Conservation (phyloP, 1,284 basidiomycete genomes). For the Ganoderma multipileum region DNA sequence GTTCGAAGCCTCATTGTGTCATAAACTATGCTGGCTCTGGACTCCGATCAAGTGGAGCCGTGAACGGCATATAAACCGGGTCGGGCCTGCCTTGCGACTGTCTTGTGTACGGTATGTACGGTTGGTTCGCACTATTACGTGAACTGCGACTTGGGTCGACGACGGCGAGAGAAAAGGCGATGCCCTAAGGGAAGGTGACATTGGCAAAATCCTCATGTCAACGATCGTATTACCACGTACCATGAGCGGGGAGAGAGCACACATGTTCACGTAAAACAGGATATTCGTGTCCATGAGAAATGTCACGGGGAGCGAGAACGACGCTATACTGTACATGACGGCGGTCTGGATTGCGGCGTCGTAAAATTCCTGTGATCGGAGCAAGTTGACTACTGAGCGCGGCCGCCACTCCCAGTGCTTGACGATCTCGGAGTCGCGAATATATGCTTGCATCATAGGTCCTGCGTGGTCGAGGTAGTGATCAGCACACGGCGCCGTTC, state of each 20-base stretch:
- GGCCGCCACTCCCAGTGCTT: neutral
- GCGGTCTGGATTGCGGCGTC: neutral
- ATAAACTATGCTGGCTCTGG: neutral
- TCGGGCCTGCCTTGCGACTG: neutral
- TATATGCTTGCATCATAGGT: neutral
- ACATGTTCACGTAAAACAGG: neutral
- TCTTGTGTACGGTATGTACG: neutral
- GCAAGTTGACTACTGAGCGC: neutral
- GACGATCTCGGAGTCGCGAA: neutral
- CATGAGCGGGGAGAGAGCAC: neutral
- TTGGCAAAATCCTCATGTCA: neutral
- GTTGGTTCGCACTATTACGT: neutral
- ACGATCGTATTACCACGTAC: neutral
- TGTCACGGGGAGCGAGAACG: conserved; percentile 3
- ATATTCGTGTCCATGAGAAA: neutral
- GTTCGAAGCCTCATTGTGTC: neutral
- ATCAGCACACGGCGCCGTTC: neutral
- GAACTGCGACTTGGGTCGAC: neutral
- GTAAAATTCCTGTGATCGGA: neutral
- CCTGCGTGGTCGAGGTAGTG: neutral
- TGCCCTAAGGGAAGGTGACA: neutral
- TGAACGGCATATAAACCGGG: neutral
- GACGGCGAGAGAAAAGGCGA: neutral
- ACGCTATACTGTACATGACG: neutral
- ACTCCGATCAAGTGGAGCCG: neutral